A percentile compares a stretch with the other conserved stretches of the same genome.
phyloP scores from a whole-genome alignment of 2,329 filamentous ascomycete species.

The Elsinoe arachidis region DNA sequence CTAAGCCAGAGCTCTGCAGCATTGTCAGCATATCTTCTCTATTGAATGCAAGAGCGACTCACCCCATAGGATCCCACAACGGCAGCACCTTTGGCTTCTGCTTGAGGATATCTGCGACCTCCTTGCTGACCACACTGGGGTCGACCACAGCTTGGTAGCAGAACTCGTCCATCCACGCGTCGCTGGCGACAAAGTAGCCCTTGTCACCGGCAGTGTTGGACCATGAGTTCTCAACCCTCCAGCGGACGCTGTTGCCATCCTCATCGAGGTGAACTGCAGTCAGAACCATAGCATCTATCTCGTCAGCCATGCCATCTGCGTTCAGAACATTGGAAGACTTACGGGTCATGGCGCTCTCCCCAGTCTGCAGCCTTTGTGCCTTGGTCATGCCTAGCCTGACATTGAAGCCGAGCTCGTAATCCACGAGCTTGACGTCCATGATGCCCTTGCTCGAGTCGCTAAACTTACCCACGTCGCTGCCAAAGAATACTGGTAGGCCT shows the following conservation, averaged over 20 bases:
- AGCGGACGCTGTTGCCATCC: slow-evolving; percentile 58
- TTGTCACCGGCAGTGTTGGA: slow-evolving; percentile 58
- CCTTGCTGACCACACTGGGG: slow-evolving; percentile 49
- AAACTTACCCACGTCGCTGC: slow-evolving; percentile 78
- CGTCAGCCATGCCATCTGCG: not conserved
- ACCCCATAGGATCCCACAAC: slow-evolving; percentile 35
- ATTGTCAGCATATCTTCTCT: not conserved
- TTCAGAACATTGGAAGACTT: not conserved
- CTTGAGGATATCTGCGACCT: slow-evolving; percentile 61
- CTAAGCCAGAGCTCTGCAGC: not conserved
- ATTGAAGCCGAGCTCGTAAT: slow-evolving; percentile 80
- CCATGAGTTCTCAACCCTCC: slow-evolving; percentile 87
- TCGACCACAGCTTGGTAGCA: slow-evolving; percentile 82
- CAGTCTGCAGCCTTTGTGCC: slow-evolving; percentile 61
- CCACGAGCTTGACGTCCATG: slow-evolving; percentile 69
- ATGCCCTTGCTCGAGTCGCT: slow-evolving; percentile 59
- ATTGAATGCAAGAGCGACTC: not conserved
- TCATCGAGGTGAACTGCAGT: slow-evolving; percentile 73
- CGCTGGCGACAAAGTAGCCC: slow-evolving; percentile 85
- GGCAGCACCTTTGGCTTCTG: slow-evolving; percentile 63
- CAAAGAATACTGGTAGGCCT: slow-evolving; percentile 79
- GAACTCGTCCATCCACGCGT: slow-evolving; percentile 57
- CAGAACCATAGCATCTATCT: slow-evolving; percentile 70
- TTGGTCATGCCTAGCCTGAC: slow-evolving; percentile 65
- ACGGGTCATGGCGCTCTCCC: slow-evolving; percentile 74